phyloP scores from a whole-genome alignment of 2,329 filamentous ascomycete genomes.

The Elsinoe perseae region DNA sequence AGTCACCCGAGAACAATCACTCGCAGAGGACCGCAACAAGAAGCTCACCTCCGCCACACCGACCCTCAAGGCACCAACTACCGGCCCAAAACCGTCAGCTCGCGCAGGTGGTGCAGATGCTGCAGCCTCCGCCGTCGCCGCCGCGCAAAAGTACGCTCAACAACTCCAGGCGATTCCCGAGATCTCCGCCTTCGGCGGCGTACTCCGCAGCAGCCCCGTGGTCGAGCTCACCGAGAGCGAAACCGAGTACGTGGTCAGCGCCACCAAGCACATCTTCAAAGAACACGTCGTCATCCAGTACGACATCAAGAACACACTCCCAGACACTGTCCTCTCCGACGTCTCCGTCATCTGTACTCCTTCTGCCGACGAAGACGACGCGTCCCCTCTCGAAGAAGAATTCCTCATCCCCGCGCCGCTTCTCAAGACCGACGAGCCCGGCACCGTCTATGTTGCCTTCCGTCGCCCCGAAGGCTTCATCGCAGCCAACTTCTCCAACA shows the following conservation, averaged over 20 bases:
- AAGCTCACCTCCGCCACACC: constrained; percentile 90
- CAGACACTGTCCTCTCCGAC: constrained; percentile 82
- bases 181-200: constrained; percentile 76
- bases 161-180: constrained; percentile 85
- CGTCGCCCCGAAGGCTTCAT: constrained; percentile 78
- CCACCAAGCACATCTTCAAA: constrained; percentile 97
- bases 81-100: constrained; percentile 64
- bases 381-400: constrained; percentile 62
- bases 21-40: constrained; percentile 93
- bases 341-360: constrained; percentile 77
- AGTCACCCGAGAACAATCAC: constrained; percentile 89
- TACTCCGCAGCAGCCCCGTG: constrained; percentile 82
- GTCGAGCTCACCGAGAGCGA: constrained; percentile 93
- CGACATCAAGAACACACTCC: constrained; percentile 94
- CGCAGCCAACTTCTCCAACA: constrained; percentile 75
- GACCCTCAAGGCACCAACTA: constrained; percentile 85
- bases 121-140: constrained; percentile 62
- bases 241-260: constrained; percentile 90
- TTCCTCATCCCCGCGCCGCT: constrained; percentile 87
- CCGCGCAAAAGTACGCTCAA: constrained; percentile 80
- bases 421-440: constrained; percentile 75
- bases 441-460: constrained; percentile 92
- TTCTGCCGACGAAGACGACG: constrained; percentile 79
- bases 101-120: constrained; percentile 69
- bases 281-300: constrained; percentile 94